phyloP scores from a whole-genome alignment of 1,139 yeast species.

The Taphrina wiesneri region DNA sequence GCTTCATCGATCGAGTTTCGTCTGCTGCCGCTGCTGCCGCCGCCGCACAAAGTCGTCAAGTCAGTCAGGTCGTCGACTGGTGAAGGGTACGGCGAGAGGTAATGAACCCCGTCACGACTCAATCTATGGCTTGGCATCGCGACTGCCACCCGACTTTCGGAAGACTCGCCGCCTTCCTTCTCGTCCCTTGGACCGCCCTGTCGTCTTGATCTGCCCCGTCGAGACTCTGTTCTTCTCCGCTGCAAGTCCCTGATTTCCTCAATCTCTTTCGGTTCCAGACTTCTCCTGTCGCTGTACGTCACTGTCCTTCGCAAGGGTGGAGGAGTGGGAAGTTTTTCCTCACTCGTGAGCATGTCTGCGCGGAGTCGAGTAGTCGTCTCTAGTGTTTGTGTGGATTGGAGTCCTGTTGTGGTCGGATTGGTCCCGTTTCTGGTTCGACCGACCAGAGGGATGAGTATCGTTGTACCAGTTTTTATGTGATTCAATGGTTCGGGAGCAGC shows the following conservation, averaged over 20 bases:
- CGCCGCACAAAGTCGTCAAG: not conserved
- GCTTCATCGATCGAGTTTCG: not conserved
- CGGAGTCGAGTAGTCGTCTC: no score
- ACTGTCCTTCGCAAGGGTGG: not conserved
- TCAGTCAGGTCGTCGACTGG: not conserved
- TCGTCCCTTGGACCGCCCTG: not conserved
- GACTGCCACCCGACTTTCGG: not conserved
- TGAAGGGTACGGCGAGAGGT: constrained; percentile 14
- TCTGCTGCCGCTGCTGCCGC: not conserved
- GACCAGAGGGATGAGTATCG: no score
- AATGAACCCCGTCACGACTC: constrained; percentile 6
- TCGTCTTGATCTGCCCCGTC: not conserved
- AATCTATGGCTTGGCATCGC: not conserved
- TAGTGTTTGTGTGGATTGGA: no score
- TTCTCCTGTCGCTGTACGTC: not conserved
- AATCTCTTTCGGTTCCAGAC: not conserved
- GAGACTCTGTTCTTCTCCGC: not conserved
- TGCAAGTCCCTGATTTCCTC: constrained; percentile 5
- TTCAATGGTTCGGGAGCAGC: no score
- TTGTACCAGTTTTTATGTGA: no score
- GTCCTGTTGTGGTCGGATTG: no score
- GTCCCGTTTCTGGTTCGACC: no score
- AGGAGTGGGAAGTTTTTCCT: not conserved
- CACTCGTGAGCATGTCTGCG: not conserved
- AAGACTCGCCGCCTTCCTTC: not conserved